Conservation (phyloP, 257 asterid species). For the Leonotis leonurus region DNA sequence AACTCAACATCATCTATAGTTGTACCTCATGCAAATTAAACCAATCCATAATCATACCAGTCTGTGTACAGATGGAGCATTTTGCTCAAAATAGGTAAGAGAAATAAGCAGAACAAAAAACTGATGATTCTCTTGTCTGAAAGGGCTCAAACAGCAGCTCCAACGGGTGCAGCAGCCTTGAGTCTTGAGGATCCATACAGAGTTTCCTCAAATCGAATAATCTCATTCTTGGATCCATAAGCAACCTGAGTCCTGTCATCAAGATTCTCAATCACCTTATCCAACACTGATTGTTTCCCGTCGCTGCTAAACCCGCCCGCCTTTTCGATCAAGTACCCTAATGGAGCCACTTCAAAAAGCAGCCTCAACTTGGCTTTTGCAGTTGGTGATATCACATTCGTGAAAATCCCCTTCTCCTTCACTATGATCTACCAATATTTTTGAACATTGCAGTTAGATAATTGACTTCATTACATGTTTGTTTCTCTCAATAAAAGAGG, state of each 20-base stretch:
- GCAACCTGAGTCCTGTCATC: slow-evolving; percentile 97
- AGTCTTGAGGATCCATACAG: slow-evolving; percentile 90
- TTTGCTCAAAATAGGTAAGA: slow-evolving; percentile 2
- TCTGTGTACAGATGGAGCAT: slow-evolving; percentile 19
- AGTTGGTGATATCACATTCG: slow-evolving; percentile 76
- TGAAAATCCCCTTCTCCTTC: slow-evolving; percentile 92
- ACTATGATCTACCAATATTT: slow-evolving; percentile 64
- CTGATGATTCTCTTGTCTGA: background rate
- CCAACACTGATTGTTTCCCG: slow-evolving; percentile 75
- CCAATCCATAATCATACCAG: too few species aligned
- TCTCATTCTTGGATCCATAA: slow-evolving; percentile 86
- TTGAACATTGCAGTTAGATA: background rate
- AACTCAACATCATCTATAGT: too few species aligned
- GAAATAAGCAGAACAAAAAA: background rate
- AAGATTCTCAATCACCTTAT: slow-evolving; percentile 51
- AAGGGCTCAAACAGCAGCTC: slow-evolving; percentile 50
- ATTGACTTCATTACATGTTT: background rate
- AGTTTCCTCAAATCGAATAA: slow-evolving; percentile 70
- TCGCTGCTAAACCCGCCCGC: slow-evolving; percentile 95
- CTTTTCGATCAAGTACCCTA: slow-evolving; percentile 90
- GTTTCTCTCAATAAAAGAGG: background rate
- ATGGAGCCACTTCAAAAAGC: slow-evolving; percentile 91
- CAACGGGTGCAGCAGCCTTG: slow-evolving; percentile 57
- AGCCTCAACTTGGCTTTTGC: slow-evolving; percentile 92
- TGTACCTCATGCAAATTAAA: too few species aligned